Evolutionary conservation across 2,329 filamentous ascomycete species (phyloP).

Genomic region (Mycogone perniciosa): DNA sequence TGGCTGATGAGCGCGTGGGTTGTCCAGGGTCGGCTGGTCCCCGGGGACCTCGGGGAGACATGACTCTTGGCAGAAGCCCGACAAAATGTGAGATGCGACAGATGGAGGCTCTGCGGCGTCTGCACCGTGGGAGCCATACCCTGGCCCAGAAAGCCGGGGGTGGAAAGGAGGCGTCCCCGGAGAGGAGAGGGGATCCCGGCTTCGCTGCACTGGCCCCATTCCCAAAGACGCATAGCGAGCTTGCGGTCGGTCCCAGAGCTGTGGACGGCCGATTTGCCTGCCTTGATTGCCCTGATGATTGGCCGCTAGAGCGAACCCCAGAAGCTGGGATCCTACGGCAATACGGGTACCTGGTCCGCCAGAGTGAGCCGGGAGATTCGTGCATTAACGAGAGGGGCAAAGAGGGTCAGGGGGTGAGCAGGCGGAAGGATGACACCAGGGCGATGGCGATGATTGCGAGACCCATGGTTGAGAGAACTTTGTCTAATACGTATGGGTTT

Average conservation of each 20-base stretch:
- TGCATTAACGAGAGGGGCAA: not conserved
- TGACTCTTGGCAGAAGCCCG: slow-evolving; percentile 14
- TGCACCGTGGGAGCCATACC: not conserved
- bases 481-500: not conserved
- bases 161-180: not conserved
- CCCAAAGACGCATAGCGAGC: not conserved
- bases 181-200: not conserved
- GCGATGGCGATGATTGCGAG: not conserved
- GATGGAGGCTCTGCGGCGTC: not conserved
- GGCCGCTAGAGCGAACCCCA: not conserved
- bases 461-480: not conserved
- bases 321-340: not conserved
- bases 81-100: slow-evolving; percentile 14
- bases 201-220: not conserved
- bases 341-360: not conserved
- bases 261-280: slow-evolving; percentile 2
- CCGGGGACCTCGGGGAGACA: slow-evolving; percentile 10
- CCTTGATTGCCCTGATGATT: not conserved
- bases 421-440: too few species aligned
- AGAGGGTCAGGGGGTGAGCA: not conserved
- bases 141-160: not conserved
- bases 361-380: not conserved
- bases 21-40: slow-evolving; percentile 4
- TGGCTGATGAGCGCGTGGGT: not conserved
- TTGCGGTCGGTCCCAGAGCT: slow-evolving; percentile 2